These are phyloP conservation scores for Anethum foeniculum DNA, from an alignment of 140 eudicot species.

Conservation along the genomic window DNA sequence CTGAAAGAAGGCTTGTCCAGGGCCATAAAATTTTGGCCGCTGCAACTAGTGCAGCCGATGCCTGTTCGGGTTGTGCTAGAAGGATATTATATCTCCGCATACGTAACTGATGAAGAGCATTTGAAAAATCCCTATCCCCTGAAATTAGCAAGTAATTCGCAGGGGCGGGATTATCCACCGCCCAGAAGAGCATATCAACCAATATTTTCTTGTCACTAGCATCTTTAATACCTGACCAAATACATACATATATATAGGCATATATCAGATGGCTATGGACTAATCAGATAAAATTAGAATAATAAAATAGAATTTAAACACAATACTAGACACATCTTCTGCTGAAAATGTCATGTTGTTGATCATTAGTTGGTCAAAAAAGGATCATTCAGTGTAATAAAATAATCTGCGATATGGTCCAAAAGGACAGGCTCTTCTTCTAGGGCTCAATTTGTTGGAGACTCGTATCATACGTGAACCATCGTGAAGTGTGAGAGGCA, in stretches of 20 bases:
- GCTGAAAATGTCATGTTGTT: background rate
- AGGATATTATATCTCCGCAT: conserved; percentile 7
- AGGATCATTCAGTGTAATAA: background rate
- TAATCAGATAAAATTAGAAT: background rate
- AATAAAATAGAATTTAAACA: background rate
- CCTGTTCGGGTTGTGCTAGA: conserved; percentile 1
- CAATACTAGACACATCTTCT: background rate
- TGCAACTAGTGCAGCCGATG: conserved; percentile 6
- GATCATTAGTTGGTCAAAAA: background rate
- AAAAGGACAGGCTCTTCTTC: background rate
- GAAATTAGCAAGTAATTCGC: conserved; percentile 5
- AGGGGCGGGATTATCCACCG: conserved; percentile 6
- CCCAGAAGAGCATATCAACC: conserved; percentile 8
- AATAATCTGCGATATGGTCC: background rate
- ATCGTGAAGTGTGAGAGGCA: background rate
- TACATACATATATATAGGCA: background rate
- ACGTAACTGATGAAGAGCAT: conserved; percentile 6
- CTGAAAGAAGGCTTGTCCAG: conserved; percentile 2
- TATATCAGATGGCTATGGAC: background rate
- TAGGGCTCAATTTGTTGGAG: background rate
- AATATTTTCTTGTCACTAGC: conserved; percentile 2
- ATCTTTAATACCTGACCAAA: conserved; percentile 5
- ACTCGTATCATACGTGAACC: background rate
- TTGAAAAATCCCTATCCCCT: conserved; percentile 3
- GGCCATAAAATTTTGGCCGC: background rate